A percentile compares a stretch with the other conserved stretches of the same genome.
Conservation (phyloP, 2,329 filamentous ascomycete species). For the Aureobasidium sp. region DNA sequence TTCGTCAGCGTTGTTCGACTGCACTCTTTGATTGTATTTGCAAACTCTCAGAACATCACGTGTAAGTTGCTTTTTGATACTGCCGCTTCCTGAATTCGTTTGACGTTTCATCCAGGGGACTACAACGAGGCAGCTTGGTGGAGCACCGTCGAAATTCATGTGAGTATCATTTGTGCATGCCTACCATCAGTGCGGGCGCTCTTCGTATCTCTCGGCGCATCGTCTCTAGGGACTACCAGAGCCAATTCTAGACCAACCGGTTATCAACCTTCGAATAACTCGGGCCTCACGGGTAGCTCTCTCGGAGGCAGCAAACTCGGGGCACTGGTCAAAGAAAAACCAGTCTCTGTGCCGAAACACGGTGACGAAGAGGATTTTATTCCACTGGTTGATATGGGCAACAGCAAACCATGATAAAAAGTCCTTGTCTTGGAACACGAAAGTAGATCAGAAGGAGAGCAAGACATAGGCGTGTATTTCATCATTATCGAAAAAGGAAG, state of each 20-base stretch:
- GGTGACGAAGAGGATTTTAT: slow-evolving; percentile 11
- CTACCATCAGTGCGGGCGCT: slow-evolving; percentile 16
- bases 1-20: slow-evolving; percentile 16
- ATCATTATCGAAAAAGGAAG: neutral
- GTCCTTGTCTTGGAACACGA: neutral
- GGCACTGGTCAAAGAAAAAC: neutral
- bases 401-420: neutral
- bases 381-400: slow-evolving; percentile 8
- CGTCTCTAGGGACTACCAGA: neutral
- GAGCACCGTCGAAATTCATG: slow-evolving; percentile 14
- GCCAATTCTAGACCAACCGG: neutral
- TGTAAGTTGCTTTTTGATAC: neutral
- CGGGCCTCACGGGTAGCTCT: neutral
- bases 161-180: slow-evolving; percentile 16
- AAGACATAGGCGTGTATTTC: neutral
- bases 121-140: slow-evolving; percentile 14
- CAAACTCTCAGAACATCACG: slow-evolving; percentile 10
- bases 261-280: neutral
- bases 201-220: slow-evolving; percentile 9
- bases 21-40: slow-evolving; percentile 13
- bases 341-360: neutral
- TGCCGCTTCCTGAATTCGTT: neutral
- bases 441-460: neutral
- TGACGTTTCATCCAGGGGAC: neutral
- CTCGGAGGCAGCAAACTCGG: neutral